A percentile compares a stretch with the other conserved stretches of the same genome.
Evolutionary conservation across 2,329 filamentous ascomycete species (phyloP).

Genomic region (Calonectria henricotiae): DNA sequence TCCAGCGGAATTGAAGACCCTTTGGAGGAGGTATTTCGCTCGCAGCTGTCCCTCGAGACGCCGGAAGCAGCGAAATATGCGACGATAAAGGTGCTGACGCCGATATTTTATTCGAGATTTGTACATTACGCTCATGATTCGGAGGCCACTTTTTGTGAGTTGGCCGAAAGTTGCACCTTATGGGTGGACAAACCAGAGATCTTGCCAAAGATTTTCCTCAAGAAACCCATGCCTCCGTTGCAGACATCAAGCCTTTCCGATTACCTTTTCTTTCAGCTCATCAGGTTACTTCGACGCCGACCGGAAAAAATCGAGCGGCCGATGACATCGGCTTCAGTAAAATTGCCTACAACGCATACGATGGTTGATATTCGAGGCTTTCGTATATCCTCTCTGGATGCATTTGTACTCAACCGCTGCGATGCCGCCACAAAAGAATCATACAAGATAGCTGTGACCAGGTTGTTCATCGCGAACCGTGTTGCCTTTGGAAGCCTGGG

Average conservation of each 20-base stretch:
- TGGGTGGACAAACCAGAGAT: conserved; percentile 71
- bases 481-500: conserved; percentile 59
- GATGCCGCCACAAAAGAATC: conserved; percentile 49
- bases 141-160: conserved; percentile 75
- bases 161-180: conserved; percentile 73
- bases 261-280: conserved; percentile 62
- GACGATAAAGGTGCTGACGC: conserved; percentile 74
- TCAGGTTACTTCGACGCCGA: conserved; percentile 62
- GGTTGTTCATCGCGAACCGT: conserved; percentile 64
- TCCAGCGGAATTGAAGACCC: conserved; percentile 65
- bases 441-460: conserved; percentile 61
- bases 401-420: conserved; percentile 61
- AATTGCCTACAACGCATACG: conserved; percentile 18
- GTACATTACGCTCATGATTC: conserved; percentile 75
- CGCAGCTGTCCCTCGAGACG: conserved; percentile 48
- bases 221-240: conserved; percentile 58
- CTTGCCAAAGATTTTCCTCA: conserved; percentile 65
- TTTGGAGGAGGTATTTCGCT: conserved; percentile 60
- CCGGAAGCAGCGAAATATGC: conserved; percentile 58
- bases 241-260: conserved; percentile 58
- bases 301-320: conserved; percentile 62
- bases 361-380: conserved; percentile 64
- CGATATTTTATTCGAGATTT: conserved; percentile 78
- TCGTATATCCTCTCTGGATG: conserved; percentile 69
- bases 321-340: conserved; percentile 58